Evolutionary conservation across 148 eudicot species (phyloP), one percentile per base, ranked within the genome.

Genomic region (Amaranthus palmeri): DNA sequence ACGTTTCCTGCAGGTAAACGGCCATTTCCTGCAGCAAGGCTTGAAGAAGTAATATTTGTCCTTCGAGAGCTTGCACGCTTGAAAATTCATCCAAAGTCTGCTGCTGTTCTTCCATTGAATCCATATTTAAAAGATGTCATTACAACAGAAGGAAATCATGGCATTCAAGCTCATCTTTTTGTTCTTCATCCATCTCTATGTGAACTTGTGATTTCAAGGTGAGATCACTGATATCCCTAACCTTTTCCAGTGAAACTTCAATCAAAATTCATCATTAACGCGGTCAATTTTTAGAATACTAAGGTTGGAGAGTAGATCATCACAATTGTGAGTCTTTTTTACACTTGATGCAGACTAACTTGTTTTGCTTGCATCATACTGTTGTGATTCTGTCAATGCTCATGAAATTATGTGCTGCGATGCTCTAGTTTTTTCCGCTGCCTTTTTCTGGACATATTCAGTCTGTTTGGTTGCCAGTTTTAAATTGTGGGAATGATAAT

Each of bases 131-230:
- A 82, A 74, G 72, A 68, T 69, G 83, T 77, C 63, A 61, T 77
- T 45, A 49, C 72, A 18, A 72, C 75, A 50, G 81, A 84, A 67
- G 86, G 74, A 49, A 83, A 77, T 74, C 74, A 61, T 25, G 78
- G 64, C 15, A 76, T 58, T 75, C 93, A 80, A 44, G 80, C 88
- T 53, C 97, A 96, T 85, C 87, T 96, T 62, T 77, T 90, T 68
- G 84, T 92, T 74, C 85, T 96, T 25, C 89, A 92, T 77, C 93
- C 90, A 14, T 83, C 99, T 59, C 80, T 96, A 45, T 90, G 93
- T 77, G 97, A 92, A 84, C 97, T 96, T 68, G 88, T 96, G 72
- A 72, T 80, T 77, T 96, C 99, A 77, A 96, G 99, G 99, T 96
- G 81, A 84, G 78, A 63, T 50, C 68, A 40, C 53, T 61, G 7